Evolutionary conservation across 2,329 filamentous ascomycete species (phyloP).

Genomic region (Neodidymelliopsis sp.): DNA sequence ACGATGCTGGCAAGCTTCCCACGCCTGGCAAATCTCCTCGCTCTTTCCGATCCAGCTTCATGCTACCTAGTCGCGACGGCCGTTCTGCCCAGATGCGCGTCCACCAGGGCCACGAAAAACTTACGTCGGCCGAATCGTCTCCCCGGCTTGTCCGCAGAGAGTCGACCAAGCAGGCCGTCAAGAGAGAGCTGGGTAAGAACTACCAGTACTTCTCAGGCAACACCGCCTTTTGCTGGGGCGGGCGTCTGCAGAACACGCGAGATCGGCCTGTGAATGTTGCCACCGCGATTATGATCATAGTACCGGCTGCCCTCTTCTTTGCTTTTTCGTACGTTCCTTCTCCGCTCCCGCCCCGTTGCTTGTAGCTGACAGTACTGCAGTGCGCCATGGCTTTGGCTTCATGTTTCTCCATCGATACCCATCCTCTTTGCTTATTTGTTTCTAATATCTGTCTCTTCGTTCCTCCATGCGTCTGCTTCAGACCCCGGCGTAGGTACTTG

Average conservation of each 20-base stretch:
- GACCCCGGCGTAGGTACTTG: slow-evolving; percentile 82
- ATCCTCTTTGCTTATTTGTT: slow-evolving; percentile 91
- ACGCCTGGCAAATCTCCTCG: slow-evolving; percentile 74
- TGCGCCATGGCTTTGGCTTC: slow-evolving; percentile 83
- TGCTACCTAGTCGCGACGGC: slow-evolving; percentile 66
- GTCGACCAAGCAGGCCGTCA: slow-evolving; percentile 47
- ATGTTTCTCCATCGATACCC: slow-evolving; percentile 87
- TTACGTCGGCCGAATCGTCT: slow-evolving; percentile 82
- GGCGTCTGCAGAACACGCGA: slow-evolving; percentile 85
- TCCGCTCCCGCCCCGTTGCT: neutral
- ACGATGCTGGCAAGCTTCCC: slow-evolving; percentile 59
- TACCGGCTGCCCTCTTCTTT: slow-evolving; percentile 86
- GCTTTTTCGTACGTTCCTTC: slow-evolving; percentile 68
- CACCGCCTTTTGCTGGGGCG: slow-evolving; percentile 85
- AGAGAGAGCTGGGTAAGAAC: slow-evolving; percentile 69
- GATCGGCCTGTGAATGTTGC: slow-evolving; percentile 88
- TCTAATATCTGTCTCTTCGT: slow-evolving; percentile 89
- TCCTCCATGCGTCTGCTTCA: slow-evolving; percentile 87
- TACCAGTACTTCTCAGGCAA: slow-evolving; percentile 95
- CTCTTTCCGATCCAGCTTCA: slow-evolving; percentile 79
- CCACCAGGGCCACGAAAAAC: slow-evolving; percentile 74
- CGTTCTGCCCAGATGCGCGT: slow-evolving; percentile 56
- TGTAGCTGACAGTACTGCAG: slow-evolving; percentile 44
- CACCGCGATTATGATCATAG: slow-evolving; percentile 79
- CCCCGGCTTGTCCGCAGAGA: slow-evolving; percentile 65